phyloP scores from a whole-genome alignment of 345 rosid genomes.

The Gossypium mustelinum region DNA sequence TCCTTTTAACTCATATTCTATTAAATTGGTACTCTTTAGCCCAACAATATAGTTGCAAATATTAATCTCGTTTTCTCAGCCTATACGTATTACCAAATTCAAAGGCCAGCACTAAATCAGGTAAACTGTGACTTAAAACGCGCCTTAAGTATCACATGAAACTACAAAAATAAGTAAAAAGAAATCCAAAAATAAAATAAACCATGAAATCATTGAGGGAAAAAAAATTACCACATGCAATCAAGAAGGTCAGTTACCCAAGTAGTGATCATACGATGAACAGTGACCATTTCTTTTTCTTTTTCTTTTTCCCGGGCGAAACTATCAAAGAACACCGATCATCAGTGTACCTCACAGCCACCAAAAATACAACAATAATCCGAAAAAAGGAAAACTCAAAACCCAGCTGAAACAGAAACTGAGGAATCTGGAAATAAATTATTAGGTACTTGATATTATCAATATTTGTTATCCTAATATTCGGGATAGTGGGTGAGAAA shows the following conservation, averaged over 20 bases:
- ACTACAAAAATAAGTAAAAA: background rate
- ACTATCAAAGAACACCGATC: background rate
- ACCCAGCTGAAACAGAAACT: background rate
- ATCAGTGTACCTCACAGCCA: background rate
- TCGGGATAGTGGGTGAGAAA: background rate
- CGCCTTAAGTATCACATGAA: background rate
- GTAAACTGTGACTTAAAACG: background rate
- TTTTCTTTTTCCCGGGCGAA: background rate
- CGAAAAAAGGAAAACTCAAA: background rate
- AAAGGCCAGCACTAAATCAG: background rate
- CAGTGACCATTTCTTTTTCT: conserved; percentile 30
- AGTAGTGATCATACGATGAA: conserved; percentile 27
- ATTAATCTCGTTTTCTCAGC: background rate
- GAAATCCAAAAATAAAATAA: background rate
- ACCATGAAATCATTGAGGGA: background rate
- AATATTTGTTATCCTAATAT: background rate
- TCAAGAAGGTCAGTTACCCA: conserved; percentile 54
- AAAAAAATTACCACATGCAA: conserved; percentile 49
- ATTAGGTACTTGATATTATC: background rate
- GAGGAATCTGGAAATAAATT: background rate
- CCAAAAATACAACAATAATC: background rate
- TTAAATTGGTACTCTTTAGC: background rate
- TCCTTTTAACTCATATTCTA: background rate
- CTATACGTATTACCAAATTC: too few species aligned
- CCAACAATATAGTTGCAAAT: background rate